A percentile compares a stretch with the other conserved stretches of the same genome.
phyloP scores from a whole-genome alignment of 1,284 basidiomycete genomes.

The Pascua guehoae region DNA sequence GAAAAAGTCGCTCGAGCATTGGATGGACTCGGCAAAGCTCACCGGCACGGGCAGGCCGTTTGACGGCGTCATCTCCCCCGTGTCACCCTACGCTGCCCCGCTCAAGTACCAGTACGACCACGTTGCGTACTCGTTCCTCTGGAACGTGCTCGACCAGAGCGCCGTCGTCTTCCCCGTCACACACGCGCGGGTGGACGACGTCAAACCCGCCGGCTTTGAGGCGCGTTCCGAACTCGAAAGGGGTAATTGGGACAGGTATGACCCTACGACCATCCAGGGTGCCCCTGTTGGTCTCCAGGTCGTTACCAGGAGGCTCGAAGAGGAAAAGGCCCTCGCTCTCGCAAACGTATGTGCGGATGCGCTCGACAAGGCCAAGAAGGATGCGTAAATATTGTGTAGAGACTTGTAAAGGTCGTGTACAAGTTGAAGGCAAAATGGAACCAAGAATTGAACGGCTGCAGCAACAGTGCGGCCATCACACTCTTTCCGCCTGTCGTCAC shows the following conservation, averaged over 20 bases:
- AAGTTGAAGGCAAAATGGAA: too few relatives aligned
- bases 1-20: conserved; percentile 4
- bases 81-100: conserved; percentile 8
- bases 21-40: conserved; percentile 1
- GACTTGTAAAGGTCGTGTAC: too few relatives aligned
- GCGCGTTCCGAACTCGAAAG: conserved; percentile 55
- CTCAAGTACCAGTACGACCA: conserved; percentile 10
- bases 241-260: conserved; percentile 43
- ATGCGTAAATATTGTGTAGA: too few relatives aligned
- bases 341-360: conserved; percentile 46
- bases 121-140: conserved; percentile 13
- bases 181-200: conserved; percentile 49
- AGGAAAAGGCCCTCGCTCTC: conserved; percentile 20
- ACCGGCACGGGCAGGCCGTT: conserved; percentile 13
- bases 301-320: conserved; percentile 60
- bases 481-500: too few relatives aligned
- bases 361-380: background rate
- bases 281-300: conserved; percentile 65
- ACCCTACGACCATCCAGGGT: conserved; percentile 56
- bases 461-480: too few relatives aligned
- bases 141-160: conserved; percentile 56
- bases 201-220: conserved; percentile 41
- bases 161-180: conserved; percentile 60
- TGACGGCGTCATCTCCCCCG: conserved; percentile 17
- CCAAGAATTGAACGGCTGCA: too few relatives aligned